Conservation (phyloP, 768 basidiomycete genomes). For the Cantharellus cinnabarinus region DNA sequence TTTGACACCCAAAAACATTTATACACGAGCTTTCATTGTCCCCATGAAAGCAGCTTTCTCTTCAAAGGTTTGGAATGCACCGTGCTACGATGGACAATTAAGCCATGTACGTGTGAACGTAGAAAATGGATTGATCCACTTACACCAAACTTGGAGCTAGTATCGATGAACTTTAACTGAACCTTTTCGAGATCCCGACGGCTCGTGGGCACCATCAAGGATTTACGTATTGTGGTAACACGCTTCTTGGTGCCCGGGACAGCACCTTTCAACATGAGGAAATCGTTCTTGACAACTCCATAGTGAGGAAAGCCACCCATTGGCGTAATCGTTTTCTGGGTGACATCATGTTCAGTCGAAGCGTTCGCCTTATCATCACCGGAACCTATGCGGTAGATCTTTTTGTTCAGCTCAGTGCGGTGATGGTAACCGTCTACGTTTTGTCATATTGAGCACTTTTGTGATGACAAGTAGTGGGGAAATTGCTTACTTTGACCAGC, state of each 20-base stretch:
- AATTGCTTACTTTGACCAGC: constrained; percentile 65
- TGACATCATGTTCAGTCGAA: constrained; percentile 86
- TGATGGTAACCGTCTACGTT: constrained; percentile 67
- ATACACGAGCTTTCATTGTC: constrained; percentile 69
- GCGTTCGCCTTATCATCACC: constrained; percentile 64
- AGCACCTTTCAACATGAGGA: constrained; percentile 89
- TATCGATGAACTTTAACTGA: constrained; percentile 96
- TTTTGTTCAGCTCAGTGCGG: constrained; percentile 97
- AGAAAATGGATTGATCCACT: constrained; percentile 15
- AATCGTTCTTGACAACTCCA: constrained; percentile 97
- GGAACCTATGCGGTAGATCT: constrained; percentile 86
- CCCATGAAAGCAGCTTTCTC: constrained; percentile 93
- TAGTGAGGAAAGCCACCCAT: constrained; percentile 99
- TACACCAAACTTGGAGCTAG: constrained; percentile 92
- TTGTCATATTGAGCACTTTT: neutral
- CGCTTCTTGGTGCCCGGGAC: constrained; percentile 95
- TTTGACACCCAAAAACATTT: constrained; percentile 13
- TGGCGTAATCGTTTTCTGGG: constrained; percentile 84
- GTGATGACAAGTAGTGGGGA: neutral
- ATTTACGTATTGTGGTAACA: constrained; percentile 91
- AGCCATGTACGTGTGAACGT: neutral
- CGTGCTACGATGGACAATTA: constrained; percentile 35
- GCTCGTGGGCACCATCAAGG: constrained; percentile 88
- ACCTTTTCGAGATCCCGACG: constrained; percentile 96
- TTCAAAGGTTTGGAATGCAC: constrained; percentile 89